Evolutionary conservation across 2,329 filamentous ascomycete species (phyloP), one percentile per base, ranked within the genome.

Genomic region (Cladophialophora immunda): DNA sequence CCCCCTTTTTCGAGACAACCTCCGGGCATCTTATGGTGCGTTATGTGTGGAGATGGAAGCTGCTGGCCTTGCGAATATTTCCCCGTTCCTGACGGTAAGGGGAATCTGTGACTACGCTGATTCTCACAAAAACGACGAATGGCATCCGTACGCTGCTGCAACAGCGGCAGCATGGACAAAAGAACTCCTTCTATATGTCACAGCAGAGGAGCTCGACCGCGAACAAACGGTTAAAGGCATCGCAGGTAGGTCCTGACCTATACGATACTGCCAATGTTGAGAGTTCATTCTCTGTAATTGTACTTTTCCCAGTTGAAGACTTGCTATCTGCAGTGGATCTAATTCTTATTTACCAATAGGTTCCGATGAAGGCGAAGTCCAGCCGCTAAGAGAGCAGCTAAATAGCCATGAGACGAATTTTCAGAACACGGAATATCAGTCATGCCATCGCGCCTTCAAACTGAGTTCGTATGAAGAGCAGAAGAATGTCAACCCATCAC

Each of bases 401-500:
- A 15, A 41, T 1, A 8, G 38, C 2, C 17, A n/a, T n/a, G 38
- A 41, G 38, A 19, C 8, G n/a, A 41, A 41, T 41, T n/a, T 19
- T 8, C 38, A 41, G 17, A n/a, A 41, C n/a, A 5, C 38, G 1
- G 38, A 41, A n/a, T 47, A 41, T 41, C 32, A 27, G 17, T 9
- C 2, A 9, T 62, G 59, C 34, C 52, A 38, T 47, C 52, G 29
- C 17, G 25, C 22, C 25, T 57, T 58, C 52, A 57, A 63, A 47
- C 72, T 67, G 2, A 47, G 41, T 25, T 69, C 60, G 8, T 78
- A 79, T 54, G 69, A 74, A 62, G 34, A 71, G 9, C 67, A 72
- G 41, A 79, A 78, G 68, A 72, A 79, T 41, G 72, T 75, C 56
- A 78, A 78, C 58, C 74, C 73, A 0, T 62, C 68, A 50, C 71